phyloP scores from a whole-genome alignment of 306 rosid species.

The Delonix regia region DNA sequence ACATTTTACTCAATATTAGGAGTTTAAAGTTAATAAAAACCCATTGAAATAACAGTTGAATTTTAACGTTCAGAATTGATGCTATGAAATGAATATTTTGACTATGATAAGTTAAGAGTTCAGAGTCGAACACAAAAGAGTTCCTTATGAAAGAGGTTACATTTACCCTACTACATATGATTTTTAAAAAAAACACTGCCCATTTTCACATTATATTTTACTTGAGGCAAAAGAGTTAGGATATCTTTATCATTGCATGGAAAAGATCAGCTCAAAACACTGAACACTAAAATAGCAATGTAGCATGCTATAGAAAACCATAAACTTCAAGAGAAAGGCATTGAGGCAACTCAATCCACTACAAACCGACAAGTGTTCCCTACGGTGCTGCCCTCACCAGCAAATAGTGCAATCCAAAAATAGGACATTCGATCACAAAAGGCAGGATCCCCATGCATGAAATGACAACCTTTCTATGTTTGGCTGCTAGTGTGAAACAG shows the following conservation, averaged over 20 bases:
- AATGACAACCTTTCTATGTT: neutral
- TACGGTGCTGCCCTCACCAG: neutral
- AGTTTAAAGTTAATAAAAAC: constrained; percentile 11
- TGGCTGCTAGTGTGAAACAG: neutral
- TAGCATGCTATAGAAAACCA: neutral
- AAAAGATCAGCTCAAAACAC: neutral
- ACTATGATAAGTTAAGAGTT: neutral
- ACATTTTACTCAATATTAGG: constrained; percentile 16
- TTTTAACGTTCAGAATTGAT: constrained; percentile 4
- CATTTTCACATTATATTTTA: neutral
- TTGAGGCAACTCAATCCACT: neutral
- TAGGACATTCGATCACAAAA: neutral
- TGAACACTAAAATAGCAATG: constrained; percentile 2
- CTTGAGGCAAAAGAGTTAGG: neutral
- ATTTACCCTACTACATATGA: neutral
- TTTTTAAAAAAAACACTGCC: neutral
- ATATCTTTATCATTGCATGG: too few relatives aligned
- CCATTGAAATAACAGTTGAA: constrained; percentile 11
- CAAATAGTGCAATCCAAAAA: neutral
- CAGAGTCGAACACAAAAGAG: neutral
- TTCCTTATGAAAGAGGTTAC: neutral
- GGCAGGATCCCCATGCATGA: neutral
- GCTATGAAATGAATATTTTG: constrained; percentile 3
- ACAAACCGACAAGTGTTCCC: neutral
- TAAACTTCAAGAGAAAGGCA: neutral